These are phyloP conservation scores for Puya raimondii DNA, from an alignment of 176 grass and related monocot genomes.

Conservation along the genomic window DNA sequence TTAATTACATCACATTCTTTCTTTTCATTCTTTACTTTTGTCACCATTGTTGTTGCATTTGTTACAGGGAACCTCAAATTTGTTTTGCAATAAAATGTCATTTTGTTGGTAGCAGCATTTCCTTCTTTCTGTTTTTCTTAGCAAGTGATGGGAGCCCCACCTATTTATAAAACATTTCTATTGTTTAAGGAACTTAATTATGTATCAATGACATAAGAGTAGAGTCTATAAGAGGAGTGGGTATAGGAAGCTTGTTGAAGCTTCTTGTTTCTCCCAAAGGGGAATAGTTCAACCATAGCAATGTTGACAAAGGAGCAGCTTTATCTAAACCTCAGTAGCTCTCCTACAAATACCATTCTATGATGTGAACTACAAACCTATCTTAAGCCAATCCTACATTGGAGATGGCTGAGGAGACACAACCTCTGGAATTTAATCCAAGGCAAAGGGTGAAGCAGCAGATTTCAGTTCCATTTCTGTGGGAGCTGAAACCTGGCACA, in stretches of 20 bases:
- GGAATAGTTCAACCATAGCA: constrained; percentile 82
- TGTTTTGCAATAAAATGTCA: constrained; percentile 46
- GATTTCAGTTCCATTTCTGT: constrained; percentile 74
- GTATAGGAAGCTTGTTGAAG: neutral
- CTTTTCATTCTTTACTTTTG: constrained; percentile 33
- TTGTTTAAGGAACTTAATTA: neutral
- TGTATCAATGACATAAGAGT: neutral
- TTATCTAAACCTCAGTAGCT: constrained; percentile 47
- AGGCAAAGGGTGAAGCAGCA: constrained; percentile 49
- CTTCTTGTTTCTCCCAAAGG: constrained; percentile 2
- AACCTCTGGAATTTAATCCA: constrained; percentile 45
- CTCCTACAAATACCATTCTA: constrained; percentile 30
- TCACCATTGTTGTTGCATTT: constrained; percentile 23
- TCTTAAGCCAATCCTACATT: constrained; percentile 11
- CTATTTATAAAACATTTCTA: neutral
- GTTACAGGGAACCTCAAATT: constrained; percentile 50
- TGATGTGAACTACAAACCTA: constrained; percentile 15
- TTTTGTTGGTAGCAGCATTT: constrained; percentile 16
- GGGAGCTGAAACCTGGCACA: constrained; percentile 59
- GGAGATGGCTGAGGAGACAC: constrained; percentile 41
- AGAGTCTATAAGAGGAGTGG: constrained; percentile 3
- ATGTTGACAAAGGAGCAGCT: constrained; percentile 53
- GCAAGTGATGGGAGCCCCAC: neutral
- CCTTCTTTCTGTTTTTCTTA: neutral
- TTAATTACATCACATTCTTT: constrained; percentile 40